A percentile compares a stretch with the other conserved stretches of the same genome.
Evolutionary conservation across 345 rosid species (phyloP).

Genomic region (Melaleuca alternifolia): DNA sequence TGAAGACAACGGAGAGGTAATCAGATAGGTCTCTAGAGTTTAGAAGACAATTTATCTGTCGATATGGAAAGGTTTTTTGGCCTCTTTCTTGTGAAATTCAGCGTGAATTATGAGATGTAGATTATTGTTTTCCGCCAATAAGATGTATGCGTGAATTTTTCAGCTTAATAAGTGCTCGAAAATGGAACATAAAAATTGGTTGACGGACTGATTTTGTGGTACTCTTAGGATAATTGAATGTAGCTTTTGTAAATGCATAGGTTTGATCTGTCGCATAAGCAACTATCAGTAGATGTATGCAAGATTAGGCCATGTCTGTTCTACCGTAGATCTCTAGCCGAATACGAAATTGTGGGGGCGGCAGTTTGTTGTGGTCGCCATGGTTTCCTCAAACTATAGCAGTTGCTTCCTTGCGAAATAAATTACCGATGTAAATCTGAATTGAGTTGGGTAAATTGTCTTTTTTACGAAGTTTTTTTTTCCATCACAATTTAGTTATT

Average conservation of each 20-base stretch:
- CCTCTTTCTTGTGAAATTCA: not conserved
- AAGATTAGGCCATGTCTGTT: not conserved
- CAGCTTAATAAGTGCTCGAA: not conserved
- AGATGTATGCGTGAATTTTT: not conserved
- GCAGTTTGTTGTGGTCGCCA: not conserved
- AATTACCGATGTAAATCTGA: not conserved
- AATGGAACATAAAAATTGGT: not conserved
- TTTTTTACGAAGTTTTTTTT: not conserved
- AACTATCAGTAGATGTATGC: not conserved
- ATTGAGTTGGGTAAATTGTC: not conserved
- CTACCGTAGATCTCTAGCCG: not conserved
- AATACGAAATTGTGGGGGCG: not conserved
- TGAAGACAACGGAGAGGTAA: not conserved
- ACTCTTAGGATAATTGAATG: too few species aligned
- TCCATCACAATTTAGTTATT: not conserved
- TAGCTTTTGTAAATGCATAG: not conserved
- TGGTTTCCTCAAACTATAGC: not conserved
- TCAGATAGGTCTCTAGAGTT: not conserved
- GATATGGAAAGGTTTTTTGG: not conserved
- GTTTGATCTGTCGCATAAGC: not conserved
- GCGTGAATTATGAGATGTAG: not conserved
- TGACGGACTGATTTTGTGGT: not conserved
- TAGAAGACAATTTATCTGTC: not conserved
- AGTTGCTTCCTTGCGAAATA: not conserved
- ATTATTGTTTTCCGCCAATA: not conserved